These are phyloP conservation scores for Oxytropis ochrocephala DNA, from an alignment of 306 rosid genomes.

Conservation along the genomic window DNA sequence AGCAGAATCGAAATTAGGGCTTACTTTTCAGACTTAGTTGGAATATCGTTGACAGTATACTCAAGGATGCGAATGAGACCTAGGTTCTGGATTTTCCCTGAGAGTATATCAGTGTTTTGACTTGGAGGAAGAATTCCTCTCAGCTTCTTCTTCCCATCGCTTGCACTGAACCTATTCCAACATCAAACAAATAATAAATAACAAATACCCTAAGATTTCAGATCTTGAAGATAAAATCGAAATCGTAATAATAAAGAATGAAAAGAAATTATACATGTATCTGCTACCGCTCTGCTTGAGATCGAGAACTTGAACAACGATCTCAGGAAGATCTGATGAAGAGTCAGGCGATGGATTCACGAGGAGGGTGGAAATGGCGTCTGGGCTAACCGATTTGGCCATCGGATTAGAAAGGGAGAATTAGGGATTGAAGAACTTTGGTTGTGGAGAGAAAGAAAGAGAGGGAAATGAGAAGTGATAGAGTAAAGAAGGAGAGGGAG, in stretches of 20 bases:
- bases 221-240: not conserved
- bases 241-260: not conserved
- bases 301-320: constrained; percentile 72
- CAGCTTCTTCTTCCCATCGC: constrained; percentile 67
- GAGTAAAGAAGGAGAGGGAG: not conserved
- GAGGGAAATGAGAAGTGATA: not conserved
- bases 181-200: not conserved
- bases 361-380: constrained; percentile 53
- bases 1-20: not conserved
- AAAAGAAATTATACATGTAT: constrained; percentile 32
- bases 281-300: constrained; percentile 58
- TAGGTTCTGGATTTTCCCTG: constrained; percentile 77
- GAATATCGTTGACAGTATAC: constrained; percentile 69
- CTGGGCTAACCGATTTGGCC: constrained; percentile 40
- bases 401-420: not conserved
- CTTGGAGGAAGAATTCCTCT: constrained; percentile 52
- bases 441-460: too few species aligned
- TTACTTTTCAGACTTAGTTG: constrained; percentile 73
- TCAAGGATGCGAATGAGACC: constrained; percentile 70
- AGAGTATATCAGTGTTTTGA: constrained; percentile 37
- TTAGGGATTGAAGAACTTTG: not conserved
- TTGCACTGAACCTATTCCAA: constrained; percentile 63
- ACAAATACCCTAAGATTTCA: not conserved
- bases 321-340: constrained; percentile 46
- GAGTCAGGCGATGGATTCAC: constrained; percentile 58